Evolutionary conservation across 1,284 basidiomycete genomes (phyloP).

Genomic region (Pisolithus thermaeus): DNA sequence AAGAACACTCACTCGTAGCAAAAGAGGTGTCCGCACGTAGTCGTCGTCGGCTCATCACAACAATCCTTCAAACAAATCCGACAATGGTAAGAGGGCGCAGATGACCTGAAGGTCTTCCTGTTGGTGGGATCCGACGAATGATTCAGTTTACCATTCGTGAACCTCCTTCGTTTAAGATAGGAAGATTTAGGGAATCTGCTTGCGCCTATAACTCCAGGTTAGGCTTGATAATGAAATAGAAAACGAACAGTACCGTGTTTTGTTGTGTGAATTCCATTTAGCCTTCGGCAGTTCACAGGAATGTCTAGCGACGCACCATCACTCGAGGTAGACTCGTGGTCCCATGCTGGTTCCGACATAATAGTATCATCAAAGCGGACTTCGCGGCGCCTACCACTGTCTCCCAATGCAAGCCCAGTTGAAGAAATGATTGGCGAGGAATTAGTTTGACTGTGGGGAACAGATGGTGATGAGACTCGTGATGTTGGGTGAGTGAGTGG

Average conservation of each 20-base stretch:
- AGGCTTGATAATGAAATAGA: background rate
- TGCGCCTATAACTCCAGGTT: conserved; percentile 16
- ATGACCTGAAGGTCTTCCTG: background rate
- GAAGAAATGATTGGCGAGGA: conserved; percentile 26
- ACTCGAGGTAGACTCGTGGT: no score
- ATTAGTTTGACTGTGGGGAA: conserved; percentile 17
- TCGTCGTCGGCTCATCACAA: conserved; percentile 31
- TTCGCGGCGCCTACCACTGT: no score
- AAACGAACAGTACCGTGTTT: conserved; percentile 15
- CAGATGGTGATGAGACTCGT: conserved; percentile 9
- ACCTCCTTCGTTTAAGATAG: conserved; percentile 22
- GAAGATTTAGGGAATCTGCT: conserved; percentile 29
- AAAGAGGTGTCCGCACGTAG: conserved; percentile 30
- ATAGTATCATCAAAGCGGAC: no score
- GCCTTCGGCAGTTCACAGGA: conserved; percentile 15
- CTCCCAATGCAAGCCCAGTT: no score
- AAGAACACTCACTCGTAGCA: no score
- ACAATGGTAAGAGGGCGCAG: conserved; percentile 30
- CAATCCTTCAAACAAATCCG: conserved; percentile 25
- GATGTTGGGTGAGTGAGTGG: conserved; percentile 21
- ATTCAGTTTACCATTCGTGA: conserved; percentile 11
- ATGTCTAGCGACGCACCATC: no score
- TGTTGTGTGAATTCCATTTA: conserved; percentile 7
- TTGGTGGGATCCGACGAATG: background rate
- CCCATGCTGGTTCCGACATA: no score